A percentile compares a stretch with the other conserved stretches of the same genome.
Evolutionary conservation across 148 eudicot genomes (phyloP).

Genomic region (Silene latifolia): DNA sequence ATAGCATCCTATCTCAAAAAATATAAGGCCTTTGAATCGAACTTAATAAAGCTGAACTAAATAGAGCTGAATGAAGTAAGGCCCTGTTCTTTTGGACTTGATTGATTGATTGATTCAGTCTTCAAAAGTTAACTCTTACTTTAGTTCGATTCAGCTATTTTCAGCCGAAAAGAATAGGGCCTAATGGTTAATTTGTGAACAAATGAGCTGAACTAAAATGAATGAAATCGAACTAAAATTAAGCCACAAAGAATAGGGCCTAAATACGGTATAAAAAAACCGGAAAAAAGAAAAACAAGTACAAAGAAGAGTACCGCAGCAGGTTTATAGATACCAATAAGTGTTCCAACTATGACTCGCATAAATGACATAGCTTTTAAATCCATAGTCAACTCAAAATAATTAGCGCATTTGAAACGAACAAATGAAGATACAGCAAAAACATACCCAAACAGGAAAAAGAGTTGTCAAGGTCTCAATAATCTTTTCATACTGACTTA

Average conservation of each 20-base stretch:
- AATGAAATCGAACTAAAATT: no score
- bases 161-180: no score
- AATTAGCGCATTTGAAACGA: not conserved
- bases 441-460: conserved; percentile 93
- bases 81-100: no score
- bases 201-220: no score
- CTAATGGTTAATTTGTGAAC: no score
- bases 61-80: no score
- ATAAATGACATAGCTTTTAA: not conserved
- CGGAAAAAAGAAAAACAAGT: not conserved
- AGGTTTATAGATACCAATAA: conserved; percentile 93
- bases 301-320: conserved; percentile 49
- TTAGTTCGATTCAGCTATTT: no score
- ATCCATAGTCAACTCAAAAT: conserved; percentile 7
- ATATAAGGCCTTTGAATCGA: not conserved
- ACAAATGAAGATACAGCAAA: conserved; percentile 9
- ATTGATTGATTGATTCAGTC: no score
- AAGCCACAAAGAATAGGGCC: no score
- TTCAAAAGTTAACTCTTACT: no score
- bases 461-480: conserved; percentile 92
- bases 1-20: not conserved
- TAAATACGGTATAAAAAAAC: no score
- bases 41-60: no score
- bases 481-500: conserved; percentile 78
- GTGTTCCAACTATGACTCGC: conserved; percentile 85